Conservation (phyloP, 495 filamentous ascomycete species). For the Tetracladium marchalianum region DNA sequence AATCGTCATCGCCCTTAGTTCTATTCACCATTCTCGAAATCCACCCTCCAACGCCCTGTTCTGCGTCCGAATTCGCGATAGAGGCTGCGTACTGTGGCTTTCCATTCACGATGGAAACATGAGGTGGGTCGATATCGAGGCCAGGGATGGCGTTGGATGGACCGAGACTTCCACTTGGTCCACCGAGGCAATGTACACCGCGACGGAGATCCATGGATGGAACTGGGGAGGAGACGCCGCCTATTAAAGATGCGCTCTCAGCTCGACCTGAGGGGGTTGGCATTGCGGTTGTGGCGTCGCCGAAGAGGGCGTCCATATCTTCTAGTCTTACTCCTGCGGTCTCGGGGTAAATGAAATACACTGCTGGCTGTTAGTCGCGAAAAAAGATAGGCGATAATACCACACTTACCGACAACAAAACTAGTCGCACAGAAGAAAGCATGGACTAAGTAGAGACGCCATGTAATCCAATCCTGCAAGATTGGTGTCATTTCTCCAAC, state of each 20-base stretch:
- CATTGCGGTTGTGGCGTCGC: slow-evolving; percentile 75
- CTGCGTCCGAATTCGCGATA: slow-evolving; percentile 17
- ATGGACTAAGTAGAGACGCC: slow-evolving; percentile 89
- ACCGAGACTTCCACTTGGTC: slow-evolving; percentile 17
- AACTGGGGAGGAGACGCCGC: slow-evolving; percentile 58
- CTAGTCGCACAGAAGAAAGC: slow-evolving; percentile 95
- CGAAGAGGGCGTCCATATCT: slow-evolving; percentile 90
- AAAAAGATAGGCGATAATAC: background rate
- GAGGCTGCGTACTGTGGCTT: slow-evolving; percentile 28
- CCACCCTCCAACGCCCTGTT: slow-evolving; percentile 41
- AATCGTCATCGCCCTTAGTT: slow-evolving; percentile 34
- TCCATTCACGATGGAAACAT: slow-evolving; percentile 34
- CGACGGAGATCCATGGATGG: slow-evolving; percentile 66
- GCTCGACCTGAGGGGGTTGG: slow-evolving; percentile 58
- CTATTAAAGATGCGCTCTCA: slow-evolving; percentile 68
- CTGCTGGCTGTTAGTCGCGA: slow-evolving; percentile 33
- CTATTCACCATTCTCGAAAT: slow-evolving; percentile 39
- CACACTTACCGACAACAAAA: slow-evolving; percentile 83
- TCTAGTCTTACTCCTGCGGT: slow-evolving; percentile 90
- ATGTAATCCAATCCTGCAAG: slow-evolving; percentile 79
- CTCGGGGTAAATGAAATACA: slow-evolving; percentile 95
- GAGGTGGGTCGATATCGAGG: slow-evolving; percentile 63
- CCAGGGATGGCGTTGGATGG: slow-evolving; percentile 48
- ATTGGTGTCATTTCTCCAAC: slow-evolving; percentile 92
- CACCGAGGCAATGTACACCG: slow-evolving; percentile 6